These are phyloP conservation scores for Coprinellus micaceus DNA, from an alignment of 768 basidiomycete genomes.

Conservation along the genomic window DNA sequence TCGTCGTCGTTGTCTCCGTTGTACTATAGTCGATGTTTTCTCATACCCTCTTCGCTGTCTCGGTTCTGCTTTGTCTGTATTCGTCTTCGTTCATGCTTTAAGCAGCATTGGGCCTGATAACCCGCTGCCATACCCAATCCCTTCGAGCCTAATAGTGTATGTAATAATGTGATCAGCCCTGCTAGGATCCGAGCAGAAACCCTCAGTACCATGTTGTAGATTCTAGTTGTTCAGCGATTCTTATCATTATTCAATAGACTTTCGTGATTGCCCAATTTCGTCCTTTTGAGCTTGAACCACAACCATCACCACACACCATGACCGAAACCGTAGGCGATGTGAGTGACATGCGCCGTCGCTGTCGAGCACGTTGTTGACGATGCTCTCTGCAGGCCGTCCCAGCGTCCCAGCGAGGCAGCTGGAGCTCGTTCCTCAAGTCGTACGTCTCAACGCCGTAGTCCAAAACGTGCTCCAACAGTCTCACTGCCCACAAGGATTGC, in stretches of 20 bases:
- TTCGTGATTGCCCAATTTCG: background rate
- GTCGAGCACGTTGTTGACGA: background rate
- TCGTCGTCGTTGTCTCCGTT: conserved; percentile 5
- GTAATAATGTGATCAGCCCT: too few relatives aligned
- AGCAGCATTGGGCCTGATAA: conserved; percentile 5
- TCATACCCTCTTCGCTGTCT: conserved; percentile 1
- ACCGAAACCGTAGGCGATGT: conserved; percentile 28
- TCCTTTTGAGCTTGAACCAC: conserved; percentile 5
- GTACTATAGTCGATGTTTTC: background rate
- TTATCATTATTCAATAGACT: conserved; percentile 7
- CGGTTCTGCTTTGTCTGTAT: conserved; percentile 8
- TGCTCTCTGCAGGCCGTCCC: conserved; percentile 61
- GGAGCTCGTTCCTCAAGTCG: conserved; percentile 92
- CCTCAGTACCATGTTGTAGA: conserved; percentile 9
- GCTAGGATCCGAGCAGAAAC: too few relatives aligned
- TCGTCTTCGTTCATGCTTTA: conserved; percentile 2
- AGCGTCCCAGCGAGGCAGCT: conserved; percentile 77
- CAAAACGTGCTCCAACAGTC: conserved; percentile 2
- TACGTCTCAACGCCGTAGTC: conserved; percentile 33
- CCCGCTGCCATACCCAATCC: conserved; percentile 1
- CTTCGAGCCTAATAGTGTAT: conserved; percentile 7
- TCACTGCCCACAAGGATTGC: conserved; percentile 54
- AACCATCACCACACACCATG: conserved; percentile 11
- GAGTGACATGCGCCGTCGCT: conserved; percentile 1
- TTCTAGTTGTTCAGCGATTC: conserved; percentile 2